Percentiles rank a stretch among this genome's conserved stretches.
phyloP scores from a whole-genome alignment of 2,329 filamentous ascomycete genomes.

The Ceratocystis papillata region DNA sequence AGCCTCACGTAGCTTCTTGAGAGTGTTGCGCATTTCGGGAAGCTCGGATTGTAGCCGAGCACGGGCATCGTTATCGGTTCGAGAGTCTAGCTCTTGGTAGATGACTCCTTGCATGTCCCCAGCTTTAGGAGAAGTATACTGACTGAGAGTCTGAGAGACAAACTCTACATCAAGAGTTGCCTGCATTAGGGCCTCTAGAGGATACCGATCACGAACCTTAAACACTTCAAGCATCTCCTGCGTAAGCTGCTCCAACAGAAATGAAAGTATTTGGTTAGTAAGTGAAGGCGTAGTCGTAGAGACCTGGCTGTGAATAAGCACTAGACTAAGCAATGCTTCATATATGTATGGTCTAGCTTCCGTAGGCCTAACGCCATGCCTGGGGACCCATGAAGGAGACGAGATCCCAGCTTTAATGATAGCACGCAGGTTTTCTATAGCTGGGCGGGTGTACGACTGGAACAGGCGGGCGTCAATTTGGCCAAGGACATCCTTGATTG shows the following conservation, averaged over 20 bases:
- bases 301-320: conserved; percentile 84
- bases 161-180: conserved; percentile 97
- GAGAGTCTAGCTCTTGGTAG: conserved; percentile 78
- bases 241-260: conserved; percentile 74
- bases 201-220: conserved; percentile 54
- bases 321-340: conserved; percentile 69
- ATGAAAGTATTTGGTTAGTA: conserved; percentile 69
- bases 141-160: conserved; percentile 80
- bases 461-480: conserved; percentile 90
- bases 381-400: conserved; percentile 59
- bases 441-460: conserved; percentile 77
- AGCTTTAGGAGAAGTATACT: conserved; percentile 77
- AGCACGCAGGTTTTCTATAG: conserved; percentile 54
- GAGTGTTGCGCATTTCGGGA: conserved; percentile 73
- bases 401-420: conserved; percentile 65
- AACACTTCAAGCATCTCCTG: conserved; percentile 74
- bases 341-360: conserved; percentile 85
- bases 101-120: conserved; percentile 77
- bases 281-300: conserved; percentile 67
- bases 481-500: conserved; percentile 75
- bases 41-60: conserved; percentile 72
- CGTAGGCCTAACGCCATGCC: conserved; percentile 46
- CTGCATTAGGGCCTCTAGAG: conserved; percentile 79
- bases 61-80: conserved; percentile 80
- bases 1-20: conserved; percentile 73